Base-by-base conservation (phyloP, 495 filamentous ascomycete species). In the Lasiosphaeriaceae sp. region DNA sequence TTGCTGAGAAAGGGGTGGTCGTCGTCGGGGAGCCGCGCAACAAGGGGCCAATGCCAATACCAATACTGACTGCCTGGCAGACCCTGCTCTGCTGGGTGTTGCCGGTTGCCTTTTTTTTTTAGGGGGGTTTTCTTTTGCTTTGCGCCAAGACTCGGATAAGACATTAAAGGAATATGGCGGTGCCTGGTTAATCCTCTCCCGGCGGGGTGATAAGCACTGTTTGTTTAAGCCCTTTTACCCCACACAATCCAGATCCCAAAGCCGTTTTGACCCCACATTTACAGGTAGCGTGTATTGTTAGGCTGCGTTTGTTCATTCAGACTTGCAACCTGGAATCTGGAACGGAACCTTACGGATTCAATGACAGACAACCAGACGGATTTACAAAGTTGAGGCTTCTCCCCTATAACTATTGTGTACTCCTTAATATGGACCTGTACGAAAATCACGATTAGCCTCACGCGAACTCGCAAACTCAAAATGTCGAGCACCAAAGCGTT, bases 401-500 rank as follows among this genome's bases (percentile, higher is more conserved):
- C 26, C 9, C 26, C 9, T 9, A 4, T 31, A 31, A 31, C 26
- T n/a, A n/a, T n/a, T n/a, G 26, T 9, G 26, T 9, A 9, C 9
- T 31, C 26, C 9, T 31, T 31, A 9, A 9, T 4, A 31, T 31
- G 26, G 26, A 3, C 26, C 35, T 20, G 29, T 52, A 44, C 11
- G 19, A 4, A 4, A 41, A 41, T 26, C 39, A 46, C 9, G 16
- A 31, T 29, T 17, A 56, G 22, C 35, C 47, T 56, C 35, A 47
- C 47, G n/a, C 35, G 8, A 50, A 16, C n/a, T 31, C 22, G 21
- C 43, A 34, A 48, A 48, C 9, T 64, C 68, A 68, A 46, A 54
- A 82, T 82, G 77, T 76, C 78, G 50, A 71, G 59, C 65, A 78
- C 76, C 69, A 98, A 96, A 74, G 80, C 88, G 54, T 80, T 86